Evolutionary conservation across 352 stramenopile genomes (phyloP).

Genomic region (Elongisporangium senticosum): DNA sequence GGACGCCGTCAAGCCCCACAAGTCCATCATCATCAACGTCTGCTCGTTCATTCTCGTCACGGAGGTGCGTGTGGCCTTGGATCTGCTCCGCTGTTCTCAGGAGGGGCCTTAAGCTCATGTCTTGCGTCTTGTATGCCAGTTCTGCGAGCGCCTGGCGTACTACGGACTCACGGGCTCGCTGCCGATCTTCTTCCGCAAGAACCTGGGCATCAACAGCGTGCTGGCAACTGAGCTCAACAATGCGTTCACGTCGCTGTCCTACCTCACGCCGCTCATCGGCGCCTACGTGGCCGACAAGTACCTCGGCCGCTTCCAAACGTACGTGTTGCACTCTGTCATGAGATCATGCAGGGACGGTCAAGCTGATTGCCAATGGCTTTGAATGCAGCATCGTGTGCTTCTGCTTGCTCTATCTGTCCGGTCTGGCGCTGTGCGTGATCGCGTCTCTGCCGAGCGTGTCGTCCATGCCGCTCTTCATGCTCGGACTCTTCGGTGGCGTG

Average conservation of each 20-base stretch:
- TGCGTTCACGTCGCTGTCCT: conserved; percentile 80
- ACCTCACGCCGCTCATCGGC: conserved; percentile 77
- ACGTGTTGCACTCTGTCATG: conserved; percentile 10
- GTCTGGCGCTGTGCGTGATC: conserved; percentile 65
- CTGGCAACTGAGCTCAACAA: conserved; percentile 84
- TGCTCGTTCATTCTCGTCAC: conserved; percentile 88
- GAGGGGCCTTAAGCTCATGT: neutral
- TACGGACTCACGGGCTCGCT: conserved; percentile 79
- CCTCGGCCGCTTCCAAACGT: conserved; percentile 74
- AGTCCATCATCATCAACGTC: conserved; percentile 80
- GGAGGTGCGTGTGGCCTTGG: conserved; percentile 26
- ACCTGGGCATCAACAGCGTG: conserved; percentile 71
- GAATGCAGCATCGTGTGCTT: conserved; percentile 58
- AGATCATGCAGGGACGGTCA: neutral
- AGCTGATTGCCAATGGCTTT: neutral
- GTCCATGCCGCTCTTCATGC: conserved; percentile 67
- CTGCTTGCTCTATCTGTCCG: conserved; percentile 63
- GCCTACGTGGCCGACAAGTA: conserved; percentile 78
- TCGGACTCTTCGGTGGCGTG: conserved; percentile 80
- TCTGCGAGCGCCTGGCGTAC: conserved; percentile 81
- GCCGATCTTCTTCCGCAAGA: conserved; percentile 86
- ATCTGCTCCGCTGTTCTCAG: neutral
- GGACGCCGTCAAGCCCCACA: conserved; percentile 14
- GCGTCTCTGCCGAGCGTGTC: conserved; percentile 45
- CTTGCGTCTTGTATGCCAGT: conserved; percentile 17